Conservation (phyloP, 805 yeast genomes). For the Candida tallmaniae region DNA sequence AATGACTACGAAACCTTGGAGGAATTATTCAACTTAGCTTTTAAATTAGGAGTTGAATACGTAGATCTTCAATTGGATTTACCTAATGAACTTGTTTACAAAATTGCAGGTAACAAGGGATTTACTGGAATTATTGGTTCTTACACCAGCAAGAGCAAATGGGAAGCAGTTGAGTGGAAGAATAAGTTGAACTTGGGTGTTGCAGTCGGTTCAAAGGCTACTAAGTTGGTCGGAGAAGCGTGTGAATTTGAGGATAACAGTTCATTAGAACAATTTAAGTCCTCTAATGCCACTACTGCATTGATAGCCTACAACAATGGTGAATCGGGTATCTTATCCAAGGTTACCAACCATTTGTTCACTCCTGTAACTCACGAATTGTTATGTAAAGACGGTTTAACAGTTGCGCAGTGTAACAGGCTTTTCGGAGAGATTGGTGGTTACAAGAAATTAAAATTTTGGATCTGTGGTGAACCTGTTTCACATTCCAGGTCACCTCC, state of each 20-base stretch:
- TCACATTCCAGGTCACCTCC: conserved; percentile 86
- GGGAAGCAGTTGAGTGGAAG: conserved; percentile 75
- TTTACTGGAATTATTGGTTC: conserved; percentile 77
- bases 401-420: conserved; percentile 60
- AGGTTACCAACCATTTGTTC: conserved; percentile 67
- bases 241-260: conserved; percentile 60
- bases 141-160: conserved; percentile 52
- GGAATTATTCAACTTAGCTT: conserved; percentile 54
- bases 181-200: conserved; percentile 64
- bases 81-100: conserved; percentile 51
- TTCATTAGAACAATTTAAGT: conserved; percentile 64
- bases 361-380: conserved; percentile 80
- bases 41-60: conserved; percentile 74
- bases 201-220: conserved; percentile 61
- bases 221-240: conserved; percentile 84
- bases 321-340: conserved; percentile 66
- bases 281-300: conserved; percentile 51
- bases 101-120: conserved; percentile 48
- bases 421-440: conserved; percentile 59
- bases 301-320: conserved; percentile 85
- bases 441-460: conserved; percentile 53
- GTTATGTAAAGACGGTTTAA: conserved; percentile 55
- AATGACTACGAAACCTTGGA: conserved; percentile 44
- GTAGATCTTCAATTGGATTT: conserved; percentile 75
- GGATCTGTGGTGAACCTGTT: conserved; percentile 78